Base-by-base conservation (phyloP, 164 flowering plant species). In the Echeveria elegans region DNA sequence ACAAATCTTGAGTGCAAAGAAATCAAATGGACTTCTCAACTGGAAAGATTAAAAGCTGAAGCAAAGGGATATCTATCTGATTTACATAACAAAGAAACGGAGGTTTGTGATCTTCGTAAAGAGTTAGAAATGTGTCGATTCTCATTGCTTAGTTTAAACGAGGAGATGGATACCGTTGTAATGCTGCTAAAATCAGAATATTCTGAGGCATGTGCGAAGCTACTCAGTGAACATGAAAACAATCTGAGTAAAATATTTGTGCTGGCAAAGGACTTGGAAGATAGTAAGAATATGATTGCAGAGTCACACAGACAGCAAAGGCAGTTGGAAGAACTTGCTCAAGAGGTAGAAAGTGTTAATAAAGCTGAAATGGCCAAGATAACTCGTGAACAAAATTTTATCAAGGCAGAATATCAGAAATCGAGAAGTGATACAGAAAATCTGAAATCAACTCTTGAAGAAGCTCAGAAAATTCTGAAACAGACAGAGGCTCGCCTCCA, bases 331-430 rank as follows among this genome's bases (percentile, higher is more conserved):
- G 80, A 74, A 63, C 68, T 72, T 34, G 69, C 76, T 71, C 34
- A 67, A 29, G 52, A 71, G 61, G 65, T 66, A 69, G 77, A 79
- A 71, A 67, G 58, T 61, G 68, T 67, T 21, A 58, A 73, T 4
- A 74, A 64, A 41, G 68, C 47, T 31, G 84, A 79, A 48, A 72
- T 81, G 65, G 73, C 76, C 4, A 72, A 75, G 66, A 71, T 60
- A 72, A 69, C 37, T 36, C 32, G 16, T 45, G 76, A 76, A 69
- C 67, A 9, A 70, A 68, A 37, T 12, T 72, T 70, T 50, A 52
- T 73, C 3, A 69, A 63, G 18, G 52, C 67, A 23, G 80, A 76
- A 50, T 60, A 76, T 72, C 72, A 70, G 30, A 77, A 70, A 29
- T 71, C 75, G 76, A 79, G 70, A 72, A 68, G 69, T 53, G 16